These are phyloP conservation scores for Diplocarpon rosae DNA, from an alignment of 2,329 filamentous ascomycete genomes.

Conservation along the genomic window DNA sequence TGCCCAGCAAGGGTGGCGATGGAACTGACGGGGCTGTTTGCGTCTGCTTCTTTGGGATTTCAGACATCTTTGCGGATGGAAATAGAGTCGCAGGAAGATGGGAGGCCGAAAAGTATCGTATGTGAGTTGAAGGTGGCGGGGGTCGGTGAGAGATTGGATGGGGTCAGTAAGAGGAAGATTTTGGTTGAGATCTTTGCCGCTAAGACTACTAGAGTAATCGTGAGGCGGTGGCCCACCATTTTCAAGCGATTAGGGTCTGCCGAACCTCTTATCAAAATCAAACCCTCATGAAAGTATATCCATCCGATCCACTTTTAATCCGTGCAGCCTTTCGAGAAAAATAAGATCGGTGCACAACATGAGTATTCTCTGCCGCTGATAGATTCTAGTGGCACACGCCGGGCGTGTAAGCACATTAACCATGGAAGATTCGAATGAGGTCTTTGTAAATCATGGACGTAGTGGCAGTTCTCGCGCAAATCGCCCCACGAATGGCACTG, in stretches of 20 bases:
- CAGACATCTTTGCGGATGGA: slow-evolving; percentile 41
- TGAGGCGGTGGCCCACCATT: background rate
- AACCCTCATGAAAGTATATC: background rate
- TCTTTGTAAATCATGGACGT: slow-evolving; percentile 19
- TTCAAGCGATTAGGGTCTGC: background rate
- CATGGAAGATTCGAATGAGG: slow-evolving; percentile 23
- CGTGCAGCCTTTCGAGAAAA: too few relatives aligned
- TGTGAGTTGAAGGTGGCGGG: background rate
- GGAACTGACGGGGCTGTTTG: slow-evolving; percentile 51
- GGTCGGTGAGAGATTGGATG: background rate
- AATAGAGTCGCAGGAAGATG: background rate
- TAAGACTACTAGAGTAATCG: background rate
- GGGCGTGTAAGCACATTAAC: slow-evolving; percentile 4
- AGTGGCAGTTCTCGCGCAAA: slow-evolving; percentile 25
- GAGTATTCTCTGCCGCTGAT: background rate
- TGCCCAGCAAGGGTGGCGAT: background rate
- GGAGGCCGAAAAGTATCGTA: slow-evolving; percentile 1
- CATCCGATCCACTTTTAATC: too few relatives aligned
- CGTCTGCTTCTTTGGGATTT: slow-evolving; percentile 49
- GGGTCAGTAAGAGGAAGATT: background rate
- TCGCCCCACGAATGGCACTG: slow-evolving; percentile 22
- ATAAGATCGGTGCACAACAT: background rate
- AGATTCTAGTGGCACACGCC: background rate
- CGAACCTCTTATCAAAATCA: background rate
- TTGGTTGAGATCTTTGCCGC: slow-evolving; percentile 1